phyloP scores from a whole-genome alignment of 768 basidiomycete species.

The Naematelia aurantialba region DNA sequence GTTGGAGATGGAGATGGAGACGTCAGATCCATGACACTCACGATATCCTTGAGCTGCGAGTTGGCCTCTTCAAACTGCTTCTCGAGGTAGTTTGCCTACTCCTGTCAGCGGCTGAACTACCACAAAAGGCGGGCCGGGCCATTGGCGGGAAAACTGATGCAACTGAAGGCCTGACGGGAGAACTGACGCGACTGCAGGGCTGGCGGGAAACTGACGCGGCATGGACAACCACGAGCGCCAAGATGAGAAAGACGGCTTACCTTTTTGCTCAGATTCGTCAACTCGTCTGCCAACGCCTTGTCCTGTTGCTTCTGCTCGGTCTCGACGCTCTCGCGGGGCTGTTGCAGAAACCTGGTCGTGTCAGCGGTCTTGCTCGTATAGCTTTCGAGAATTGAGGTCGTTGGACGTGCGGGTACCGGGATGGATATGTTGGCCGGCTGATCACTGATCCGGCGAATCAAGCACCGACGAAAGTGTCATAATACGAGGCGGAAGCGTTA shows the following conservation, averaged over 20 bases:
- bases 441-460: too few relatives aligned
- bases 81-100: conserved; percentile 81
- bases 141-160: background rate
- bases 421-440: background rate
- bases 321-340: conserved; percentile 76
- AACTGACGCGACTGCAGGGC: background rate
- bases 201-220: too few relatives aligned
- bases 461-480: too few relatives aligned
- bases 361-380: background rate
- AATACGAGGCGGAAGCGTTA: too few relatives aligned
- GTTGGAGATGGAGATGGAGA: background rate
- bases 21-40: conserved; percentile 21
- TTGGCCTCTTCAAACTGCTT: conserved; percentile 91
- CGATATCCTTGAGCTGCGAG: conserved; percentile 62
- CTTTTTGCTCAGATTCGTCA: conserved; percentile 78
- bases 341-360: conserved; percentile 75
- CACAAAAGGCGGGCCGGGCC: too few relatives aligned
- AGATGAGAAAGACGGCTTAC: conserved; percentile 53
- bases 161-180: background rate
- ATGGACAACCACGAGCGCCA: too few relatives aligned
- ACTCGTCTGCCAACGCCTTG: conserved; percentile 78
- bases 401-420: background rate
- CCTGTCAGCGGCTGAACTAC: too few relatives aligned
- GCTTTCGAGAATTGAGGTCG: too few relatives aligned
- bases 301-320: conserved; percentile 69